These are phyloP conservation scores for Friedmanniomyces endolithicus DNA, from an alignment of 495 filamentous ascomycete genomes.

Conservation along the genomic window DNA sequence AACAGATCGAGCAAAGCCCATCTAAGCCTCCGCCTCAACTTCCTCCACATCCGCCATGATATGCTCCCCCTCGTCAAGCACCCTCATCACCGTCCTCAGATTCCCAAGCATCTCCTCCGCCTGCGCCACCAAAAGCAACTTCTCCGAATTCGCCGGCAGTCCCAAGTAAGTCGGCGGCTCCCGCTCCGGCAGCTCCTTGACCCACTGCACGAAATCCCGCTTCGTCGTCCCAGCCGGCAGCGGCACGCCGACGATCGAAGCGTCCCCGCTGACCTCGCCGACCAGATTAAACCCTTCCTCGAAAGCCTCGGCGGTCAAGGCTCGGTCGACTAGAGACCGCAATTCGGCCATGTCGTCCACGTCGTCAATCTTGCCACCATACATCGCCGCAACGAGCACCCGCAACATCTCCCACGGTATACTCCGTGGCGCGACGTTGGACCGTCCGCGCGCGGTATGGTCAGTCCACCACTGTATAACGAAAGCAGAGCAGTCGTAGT, in stretches of 20 bases:
- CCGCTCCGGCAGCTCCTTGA: conserved; percentile 79
- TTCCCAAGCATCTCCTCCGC: conserved; percentile 77
- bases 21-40: background rate
- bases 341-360: conserved; percentile 71
- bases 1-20: background rate
- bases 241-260: conserved; percentile 47
- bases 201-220: conserved; percentile 83
- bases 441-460: conserved; percentile 61
- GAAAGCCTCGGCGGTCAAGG: conserved; percentile 77
- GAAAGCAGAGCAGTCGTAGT: conserved; percentile 93
- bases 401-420: conserved; percentile 97
- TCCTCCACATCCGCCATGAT: conserved; percentile 55
- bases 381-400: conserved; percentile 81
- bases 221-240: conserved; percentile 70
- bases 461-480: conserved; percentile 97
- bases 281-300: conserved; percentile 86
- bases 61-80: conserved; percentile 90
- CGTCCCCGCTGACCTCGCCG: conserved; percentile 40
- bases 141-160: conserved; percentile 91
- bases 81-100: conserved; percentile 63
- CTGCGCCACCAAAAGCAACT: conserved; percentile 80
- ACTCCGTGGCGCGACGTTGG: conserved; percentile 83
- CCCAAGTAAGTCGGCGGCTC: conserved; percentile 97
- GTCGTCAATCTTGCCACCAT: conserved; percentile 95
- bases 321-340: conserved; percentile 52